These are phyloP conservation scores for Suillus sp. DNA, from an alignment of 768 basidiomycete species.

Conservation along the genomic window DNA sequence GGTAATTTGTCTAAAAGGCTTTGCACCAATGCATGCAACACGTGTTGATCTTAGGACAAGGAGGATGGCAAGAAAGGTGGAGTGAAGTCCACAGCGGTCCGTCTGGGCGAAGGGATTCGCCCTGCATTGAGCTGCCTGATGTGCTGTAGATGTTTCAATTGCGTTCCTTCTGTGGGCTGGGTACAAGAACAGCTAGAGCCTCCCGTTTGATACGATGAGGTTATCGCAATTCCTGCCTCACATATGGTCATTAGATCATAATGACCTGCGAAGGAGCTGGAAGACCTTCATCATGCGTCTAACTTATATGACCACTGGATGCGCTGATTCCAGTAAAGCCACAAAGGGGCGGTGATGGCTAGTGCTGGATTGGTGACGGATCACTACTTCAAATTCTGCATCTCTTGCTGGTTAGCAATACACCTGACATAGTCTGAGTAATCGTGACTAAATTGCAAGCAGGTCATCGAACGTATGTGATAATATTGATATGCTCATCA, in stretches of 20 bases:
- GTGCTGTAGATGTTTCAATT: background rate
- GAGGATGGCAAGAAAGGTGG: background rate
- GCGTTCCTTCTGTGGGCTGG: background rate
- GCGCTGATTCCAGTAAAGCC: background rate
- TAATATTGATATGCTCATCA: too few species aligned
- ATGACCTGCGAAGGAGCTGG: too few species aligned
- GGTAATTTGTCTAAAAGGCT: background rate
- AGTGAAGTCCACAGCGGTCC: background rate
- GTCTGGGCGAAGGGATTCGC: background rate
- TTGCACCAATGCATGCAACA: background rate
- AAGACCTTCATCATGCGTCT: too few species aligned
- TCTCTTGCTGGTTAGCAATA: background rate
- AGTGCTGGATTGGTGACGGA: background rate
- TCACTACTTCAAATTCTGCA: background rate
- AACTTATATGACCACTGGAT: background rate
- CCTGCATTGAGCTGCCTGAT: background rate
- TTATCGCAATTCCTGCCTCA: background rate
- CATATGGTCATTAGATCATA: background rate
- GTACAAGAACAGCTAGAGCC: background rate
- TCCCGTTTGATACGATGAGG: background rate
- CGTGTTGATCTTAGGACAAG: background rate
- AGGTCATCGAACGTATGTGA: background rate
- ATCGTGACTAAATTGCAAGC: background rate
- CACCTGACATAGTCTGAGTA: background rate
- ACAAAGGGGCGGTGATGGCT: background rate